Base-by-base conservation (phyloP, 805 yeast species). In the Henningerozyma blattae region DNA sequence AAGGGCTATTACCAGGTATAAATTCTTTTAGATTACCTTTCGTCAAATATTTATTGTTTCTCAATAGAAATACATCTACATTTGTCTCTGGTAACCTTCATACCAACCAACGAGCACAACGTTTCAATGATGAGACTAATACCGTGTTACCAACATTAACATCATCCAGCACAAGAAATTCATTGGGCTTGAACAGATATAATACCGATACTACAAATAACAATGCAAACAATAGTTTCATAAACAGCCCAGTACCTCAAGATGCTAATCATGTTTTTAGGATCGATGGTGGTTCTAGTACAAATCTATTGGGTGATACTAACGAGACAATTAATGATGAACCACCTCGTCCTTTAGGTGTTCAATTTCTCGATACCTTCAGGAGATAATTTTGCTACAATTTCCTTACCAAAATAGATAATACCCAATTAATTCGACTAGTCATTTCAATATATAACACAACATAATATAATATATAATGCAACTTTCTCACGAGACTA, bases 341-440 rank as follows among this genome's bases (percentile, higher is more conserved):
- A 14, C 82, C 82, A 0, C 71, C 66, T 10, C 54, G 83, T 33
- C 72, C 82, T 0, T 54, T 77, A 24, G 75, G 79, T 2, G 62
- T 70, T 16, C 82, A 75, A 44, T 64, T 77, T 35, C 52, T 76
- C 17, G 77, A 75, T 49, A 70, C 77, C 0, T 75, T 76, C 43
- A 62, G 78, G 47, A 56, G 65, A 20, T 66, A 45, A 49, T 4
- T 17, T 18, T 20, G 24, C 12, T n/a, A n/a, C n/a, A n/a, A n/a
- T n/a, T n/a, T n/a, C n/a, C n/a, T n/a, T n/a, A n/a, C n/a, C n/a
- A n/a, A n/a, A n/a, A n/a, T n/a, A n/a, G n/a, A n/a, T n/a, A n/a
- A n/a, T n/a, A n/a, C n/a, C n/a, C n/a, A n/a, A n/a, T n/a, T n/a
- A n/a, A n/a, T n/a, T n/a, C n/a, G n/a, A n/a, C n/a, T n/a, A n/a